Evolutionary conservation across 2,329 filamentous ascomycete species (phyloP).

Genomic region (Thelonectria discophora): DNA sequence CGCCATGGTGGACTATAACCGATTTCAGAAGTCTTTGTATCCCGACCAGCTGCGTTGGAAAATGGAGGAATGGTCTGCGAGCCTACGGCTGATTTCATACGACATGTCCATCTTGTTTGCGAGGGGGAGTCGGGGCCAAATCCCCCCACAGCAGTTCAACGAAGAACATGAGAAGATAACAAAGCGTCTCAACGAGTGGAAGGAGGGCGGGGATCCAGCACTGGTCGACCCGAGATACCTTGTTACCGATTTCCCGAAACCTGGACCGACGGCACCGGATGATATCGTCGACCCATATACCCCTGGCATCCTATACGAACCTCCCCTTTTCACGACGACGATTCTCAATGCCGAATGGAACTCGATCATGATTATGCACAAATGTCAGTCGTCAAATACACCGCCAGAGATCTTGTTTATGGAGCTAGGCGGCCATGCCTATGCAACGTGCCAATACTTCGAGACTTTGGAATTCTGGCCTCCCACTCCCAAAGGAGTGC

Average conservation of each 20-base stretch:
- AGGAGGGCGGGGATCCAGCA: conserved; percentile 64
- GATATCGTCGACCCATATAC: conserved; percentile 80
- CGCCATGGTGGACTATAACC: conserved; percentile 69
- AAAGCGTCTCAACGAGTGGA: conserved; percentile 59
- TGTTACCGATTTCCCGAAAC: conserved; percentile 69
- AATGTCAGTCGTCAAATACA: conserved; percentile 72
- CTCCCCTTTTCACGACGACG: conserved; percentile 77
- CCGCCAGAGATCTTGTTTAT: conserved; percentile 59
- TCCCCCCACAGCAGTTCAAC: conserved; percentile 71
- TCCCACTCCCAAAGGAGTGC: conserved; percentile 71
- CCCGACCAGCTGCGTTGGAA: conserved; percentile 72
- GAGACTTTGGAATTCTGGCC: conserved; percentile 81
- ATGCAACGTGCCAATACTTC: conserved; percentile 78
- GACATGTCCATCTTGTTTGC: conserved; percentile 84
- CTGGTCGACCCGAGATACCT: conserved; percentile 70
- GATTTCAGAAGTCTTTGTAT: conserved; percentile 63
- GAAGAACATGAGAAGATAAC: conserved; percentile 66
- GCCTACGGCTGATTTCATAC: conserved; percentile 76
- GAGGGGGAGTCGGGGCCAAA: conserved; percentile 68
- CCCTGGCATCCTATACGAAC: conserved; percentile 74
- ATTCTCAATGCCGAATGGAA: conserved; percentile 80
- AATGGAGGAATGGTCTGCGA: conserved; percentile 72
- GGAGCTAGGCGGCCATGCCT: conserved; percentile 69
- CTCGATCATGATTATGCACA: conserved; percentile 82
- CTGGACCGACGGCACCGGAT: conserved; percentile 61